Evolutionary conservation across 176 grass and related monocot species (phyloP).

Genomic region (Phoenix roebelenii): DNA sequence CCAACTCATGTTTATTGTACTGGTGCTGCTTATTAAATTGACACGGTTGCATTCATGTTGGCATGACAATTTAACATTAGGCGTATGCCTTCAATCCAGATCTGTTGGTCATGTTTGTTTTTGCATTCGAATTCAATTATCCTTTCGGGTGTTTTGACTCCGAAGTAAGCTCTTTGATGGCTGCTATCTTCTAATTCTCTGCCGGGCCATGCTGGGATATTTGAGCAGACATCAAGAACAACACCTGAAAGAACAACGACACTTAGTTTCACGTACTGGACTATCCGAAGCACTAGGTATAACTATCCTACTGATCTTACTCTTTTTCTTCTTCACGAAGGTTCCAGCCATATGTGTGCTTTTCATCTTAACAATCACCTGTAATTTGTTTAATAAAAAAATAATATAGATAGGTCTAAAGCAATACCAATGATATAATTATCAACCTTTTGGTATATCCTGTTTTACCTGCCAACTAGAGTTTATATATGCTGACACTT

Average conservation of each 20-base stretch:
- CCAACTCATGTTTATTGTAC: neutral
- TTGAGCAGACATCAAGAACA: conserved; percentile 45
- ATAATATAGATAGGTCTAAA: too few relatives aligned
- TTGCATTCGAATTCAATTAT: conserved; percentile 83
- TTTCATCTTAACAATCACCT: conserved; percentile 83
- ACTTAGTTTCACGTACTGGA: neutral
- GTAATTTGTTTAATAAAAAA: neutral
- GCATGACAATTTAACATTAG: conserved; percentile 55
- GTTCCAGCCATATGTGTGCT: conserved; percentile 87
- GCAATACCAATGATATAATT: too few relatives aligned
- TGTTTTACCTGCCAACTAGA: conserved; percentile 49
- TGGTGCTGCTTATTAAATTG: conserved; percentile 8
- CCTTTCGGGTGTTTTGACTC: conserved; percentile 59
- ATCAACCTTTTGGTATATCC: too few relatives aligned
- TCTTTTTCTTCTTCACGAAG: conserved; percentile 84
- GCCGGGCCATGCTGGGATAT: conserved; percentile 70
- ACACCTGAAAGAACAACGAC: conserved; percentile 31
- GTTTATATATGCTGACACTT: conserved; percentile 62
- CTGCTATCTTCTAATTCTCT: conserved; percentile 58
- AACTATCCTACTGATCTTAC: conserved; percentile 28
- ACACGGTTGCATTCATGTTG: conserved; percentile 30
- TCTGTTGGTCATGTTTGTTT: conserved; percentile 45
- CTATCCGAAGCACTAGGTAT: too few relatives aligned
- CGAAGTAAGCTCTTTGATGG: conserved; percentile 65
- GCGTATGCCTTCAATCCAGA: conserved; percentile 65